These are phyloP conservation scores for Thermochaetoides thermophila DNA, from an alignment of 495 filamentous ascomycete species.

Conservation along the genomic window DNA sequence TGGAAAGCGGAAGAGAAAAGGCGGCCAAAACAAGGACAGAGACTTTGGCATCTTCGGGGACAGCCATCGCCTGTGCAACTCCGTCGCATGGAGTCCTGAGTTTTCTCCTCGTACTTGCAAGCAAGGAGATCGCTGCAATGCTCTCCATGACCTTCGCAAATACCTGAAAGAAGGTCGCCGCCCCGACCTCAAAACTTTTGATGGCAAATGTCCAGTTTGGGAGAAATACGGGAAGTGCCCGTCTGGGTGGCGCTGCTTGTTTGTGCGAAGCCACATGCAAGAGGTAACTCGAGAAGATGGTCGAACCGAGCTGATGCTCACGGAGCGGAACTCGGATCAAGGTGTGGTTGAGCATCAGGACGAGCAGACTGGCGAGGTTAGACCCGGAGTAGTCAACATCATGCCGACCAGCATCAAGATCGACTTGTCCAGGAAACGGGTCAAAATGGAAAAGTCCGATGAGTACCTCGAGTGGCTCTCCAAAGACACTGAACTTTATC, in stretches of 20 bases:
- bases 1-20: slow-evolving; percentile 50
- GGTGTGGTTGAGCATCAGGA: slow-evolving; percentile 4
- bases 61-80: slow-evolving; percentile 61
- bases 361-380: slow-evolving; percentile 11
- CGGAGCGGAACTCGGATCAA: slow-evolving; percentile 17
- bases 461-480: slow-evolving; percentile 62
- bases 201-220: slow-evolving; percentile 65
- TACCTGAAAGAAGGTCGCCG: slow-evolving; percentile 76
- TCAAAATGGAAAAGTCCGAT: slow-evolving; percentile 54
- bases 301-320: slow-evolving; percentile 61
- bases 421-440: slow-evolving; percentile 50
- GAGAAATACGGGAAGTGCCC: slow-evolving; percentile 59
- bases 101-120: slow-evolving; percentile 59
- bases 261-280: slow-evolving; percentile 64
- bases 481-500: slow-evolving; percentile 37
- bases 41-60: slow-evolving; percentile 75
- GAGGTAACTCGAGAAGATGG: slow-evolving; percentile 64
- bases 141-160: slow-evolving; percentile 65
- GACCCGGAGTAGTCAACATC: slow-evolving; percentile 55
- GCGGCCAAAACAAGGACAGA: slow-evolving; percentile 75
- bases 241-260: slow-evolving; percentile 86
- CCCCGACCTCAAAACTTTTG: slow-evolving; percentile 58
- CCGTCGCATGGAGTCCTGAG: slow-evolving; percentile 47
- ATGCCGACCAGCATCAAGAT: slow-evolving; percentile 50
- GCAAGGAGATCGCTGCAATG: slow-evolving; percentile 63